Percentiles rank a stretch among this genome's conserved stretches.
Evolutionary conservation across 2,329 filamentous ascomycete species (phyloP).

Genomic region (Pochonia chlamydosporia): DNA sequence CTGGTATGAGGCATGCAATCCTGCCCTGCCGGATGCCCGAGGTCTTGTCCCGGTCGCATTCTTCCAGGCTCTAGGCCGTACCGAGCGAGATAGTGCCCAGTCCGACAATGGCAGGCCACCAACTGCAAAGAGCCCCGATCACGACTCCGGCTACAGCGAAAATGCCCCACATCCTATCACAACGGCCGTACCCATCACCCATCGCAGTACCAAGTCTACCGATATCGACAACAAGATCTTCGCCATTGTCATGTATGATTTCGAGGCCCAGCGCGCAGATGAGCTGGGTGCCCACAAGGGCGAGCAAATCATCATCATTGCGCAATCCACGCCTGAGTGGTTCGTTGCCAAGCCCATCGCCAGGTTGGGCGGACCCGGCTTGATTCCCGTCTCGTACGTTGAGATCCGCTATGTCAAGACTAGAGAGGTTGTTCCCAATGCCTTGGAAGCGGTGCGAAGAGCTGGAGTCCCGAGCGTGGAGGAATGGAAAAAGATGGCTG

Average conservation of each 20-base stretch:
- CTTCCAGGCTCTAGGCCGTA: slow-evolving; percentile 89
- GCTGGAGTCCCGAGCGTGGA: slow-evolving; percentile 93
- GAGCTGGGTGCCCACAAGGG: slow-evolving; percentile 92
- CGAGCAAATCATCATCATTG: slow-evolving; percentile 96
- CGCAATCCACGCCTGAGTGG: slow-evolving; percentile 98
- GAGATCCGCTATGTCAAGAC: slow-evolving; percentile 93
- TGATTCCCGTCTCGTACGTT: slow-evolving; percentile 95
- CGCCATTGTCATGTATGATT: slow-evolving; percentile 95
- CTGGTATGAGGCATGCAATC: slow-evolving; percentile 99
- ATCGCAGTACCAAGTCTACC: slow-evolving; percentile 45
- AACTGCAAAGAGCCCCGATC: slow-evolving; percentile 58
- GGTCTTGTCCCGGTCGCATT: slow-evolving; percentile 91
- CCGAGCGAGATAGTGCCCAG: slow-evolving; percentile 79
- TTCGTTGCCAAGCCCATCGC: slow-evolving; percentile 99
- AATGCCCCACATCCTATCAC: slow-evolving; percentile 22
- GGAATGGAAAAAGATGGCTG: slow-evolving; percentile 99
- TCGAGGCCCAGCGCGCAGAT: slow-evolving; percentile 89
- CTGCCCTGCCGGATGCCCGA: slow-evolving; percentile 75
- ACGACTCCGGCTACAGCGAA: slow-evolving; percentile 78
- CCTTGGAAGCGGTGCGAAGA: slow-evolving; percentile 76
- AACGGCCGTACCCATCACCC: slow-evolving; percentile 13
- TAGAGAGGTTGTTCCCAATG: slow-evolving; percentile 73
- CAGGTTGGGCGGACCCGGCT: slow-evolving; percentile 84
- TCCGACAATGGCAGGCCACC: slow-evolving; percentile 50
- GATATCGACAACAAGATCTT: slow-evolving; percentile 83